Base-by-base conservation (phyloP, 1,284 basidiomycete genomes). In the Sporisorium iseilematis-ciliati region DNA sequence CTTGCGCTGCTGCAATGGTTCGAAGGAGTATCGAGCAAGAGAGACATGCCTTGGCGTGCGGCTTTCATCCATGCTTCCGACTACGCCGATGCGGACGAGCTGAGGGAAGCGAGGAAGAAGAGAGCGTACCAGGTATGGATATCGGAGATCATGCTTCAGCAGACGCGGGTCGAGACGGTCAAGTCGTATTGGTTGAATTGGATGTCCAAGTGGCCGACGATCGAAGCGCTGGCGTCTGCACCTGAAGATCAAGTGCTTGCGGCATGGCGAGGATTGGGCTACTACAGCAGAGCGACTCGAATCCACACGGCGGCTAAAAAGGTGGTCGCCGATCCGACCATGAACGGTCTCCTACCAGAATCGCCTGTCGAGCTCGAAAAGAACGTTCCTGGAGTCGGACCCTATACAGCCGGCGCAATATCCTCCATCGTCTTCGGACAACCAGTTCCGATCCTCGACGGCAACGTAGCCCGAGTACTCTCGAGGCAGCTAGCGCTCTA, bases 61-160 rank as follows among this genome's bases (percentile, higher is more conserved):
- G 88, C 88, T 2, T 93, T 89, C 69, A 65, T 83, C 51, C 58
- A 80, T 41, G 66, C 73, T 2, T 45, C 58, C 18, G 48, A 18
- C 20, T 65, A 62, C 40, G 10, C 91, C 76, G 86, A 88, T 7
- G 14, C 42, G 5, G 86, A 86, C 8, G 83, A 90, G 71, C 87
- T 85, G 46, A 72, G 81, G 0, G 88, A 89, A 38, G 89, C 89
- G 46, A 56, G 79, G 66, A 68, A 70, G 54, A 53, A 54, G 23
- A 61, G 73, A 21, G 64, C 84, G 16, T 84, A 65, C 42, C 69
- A 93, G 91, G 92, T 93, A 12, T 93, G 92, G 91, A 88, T 97
- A 48, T 93, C 92, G 12, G 94, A 97, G 85, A 92, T 97, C 73
- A 98, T 98, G 96, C 89, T 97, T 7, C 96, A 99, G 84, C 96